Percentiles rank a stretch among this genome's conserved stretches.
Evolutionary conservation across 805 yeast species (phyloP).

Genomic region (Saccharomyces mikatae): DNA sequence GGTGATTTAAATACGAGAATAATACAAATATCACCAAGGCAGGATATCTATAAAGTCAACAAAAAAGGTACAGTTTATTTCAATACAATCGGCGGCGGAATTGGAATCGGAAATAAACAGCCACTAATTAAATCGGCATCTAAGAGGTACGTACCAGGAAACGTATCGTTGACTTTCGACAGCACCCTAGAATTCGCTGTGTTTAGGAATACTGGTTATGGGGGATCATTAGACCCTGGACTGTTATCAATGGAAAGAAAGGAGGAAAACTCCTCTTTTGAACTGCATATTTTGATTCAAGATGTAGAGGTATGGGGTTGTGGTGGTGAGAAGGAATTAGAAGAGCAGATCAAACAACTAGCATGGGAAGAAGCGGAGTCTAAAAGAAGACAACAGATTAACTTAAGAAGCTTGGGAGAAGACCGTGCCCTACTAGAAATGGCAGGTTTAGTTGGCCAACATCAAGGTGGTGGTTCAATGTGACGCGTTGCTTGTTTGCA

Average conservation of each 20-base stretch:
- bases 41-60: slow-evolving; percentile 42
- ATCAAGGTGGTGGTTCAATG: slow-evolving; percentile 43
- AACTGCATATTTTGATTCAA: slow-evolving; percentile 60
- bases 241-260: slow-evolving; percentile 12
- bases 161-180: slow-evolving; percentile 72
- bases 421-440: slow-evolving; percentile 79
- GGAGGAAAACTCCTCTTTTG: slow-evolving; percentile 35
- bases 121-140: slow-evolving; percentile 44
- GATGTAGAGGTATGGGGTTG: slow-evolving; percentile 90
- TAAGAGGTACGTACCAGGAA: slow-evolving; percentile 55
- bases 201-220: slow-evolving; percentile 59
- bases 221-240: slow-evolving; percentile 42
- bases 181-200: slow-evolving; percentile 71
- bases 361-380: slow-evolving; percentile 91
- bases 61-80: slow-evolving; percentile 47
- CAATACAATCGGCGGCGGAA: slow-evolving; percentile 66
- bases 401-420: slow-evolving; percentile 60
- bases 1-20: slow-evolving; percentile 55
- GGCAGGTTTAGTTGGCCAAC: slow-evolving; percentile 57
- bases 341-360: slow-evolving; percentile 70
- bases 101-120: slow-evolving; percentile 73
- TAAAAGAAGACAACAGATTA: slow-evolving; percentile 62
- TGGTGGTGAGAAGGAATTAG: slow-evolving; percentile 70
- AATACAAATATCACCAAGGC: slow-evolving; percentile 59
- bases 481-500: slow-evolving; percentile 9